Evolutionary conservation across 768 basidiomycete genomes (phyloP).

Genomic region (Phaeotremella fagi): DNA sequence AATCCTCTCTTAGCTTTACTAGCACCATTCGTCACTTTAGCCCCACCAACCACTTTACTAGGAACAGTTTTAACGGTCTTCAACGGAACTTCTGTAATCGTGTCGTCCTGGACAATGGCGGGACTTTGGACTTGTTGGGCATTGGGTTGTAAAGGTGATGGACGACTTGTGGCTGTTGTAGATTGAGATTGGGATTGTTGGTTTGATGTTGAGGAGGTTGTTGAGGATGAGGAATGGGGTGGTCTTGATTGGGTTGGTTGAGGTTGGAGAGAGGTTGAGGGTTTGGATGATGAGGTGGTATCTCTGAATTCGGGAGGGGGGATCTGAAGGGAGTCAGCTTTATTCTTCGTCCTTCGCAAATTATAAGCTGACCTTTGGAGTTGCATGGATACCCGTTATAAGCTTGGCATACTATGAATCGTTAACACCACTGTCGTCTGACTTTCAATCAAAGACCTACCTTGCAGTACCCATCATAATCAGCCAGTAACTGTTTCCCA

Average conservation of each 20-base stretch:
- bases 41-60: not conserved
- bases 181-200: too few species aligned
- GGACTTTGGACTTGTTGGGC: constrained; percentile 30
- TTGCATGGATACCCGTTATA: constrained; percentile 88
- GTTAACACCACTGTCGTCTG: not conserved
- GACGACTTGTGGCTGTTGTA: constrained; percentile 7
- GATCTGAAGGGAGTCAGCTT: constrained; percentile 8
- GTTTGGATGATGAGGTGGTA: not conserved
- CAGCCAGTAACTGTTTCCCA: constrained; percentile 78
- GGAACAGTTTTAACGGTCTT: not conserved
- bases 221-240: constrained; percentile 13
- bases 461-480: constrained; percentile 77
- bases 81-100: not conserved
- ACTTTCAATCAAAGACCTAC: constrained; percentile 12
- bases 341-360: not conserved
- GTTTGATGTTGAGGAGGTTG: constrained; percentile 1
- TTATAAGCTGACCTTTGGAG: constrained; percentile 57
- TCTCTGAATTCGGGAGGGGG: constrained; percentile 12
- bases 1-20: constrained; percentile 37
- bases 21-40: constrained; percentile 8
- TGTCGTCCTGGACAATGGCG: constrained; percentile 7
- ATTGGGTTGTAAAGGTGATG: constrained; percentile 22
- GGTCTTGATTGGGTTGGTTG: constrained; percentile 1
- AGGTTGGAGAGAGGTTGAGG: constrained; percentile 1
- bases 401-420: constrained; percentile 63